Evolutionary conservation across 495 filamentous ascomycete genomes (phyloP).

Genomic region (Penicillium parvum): DNA sequence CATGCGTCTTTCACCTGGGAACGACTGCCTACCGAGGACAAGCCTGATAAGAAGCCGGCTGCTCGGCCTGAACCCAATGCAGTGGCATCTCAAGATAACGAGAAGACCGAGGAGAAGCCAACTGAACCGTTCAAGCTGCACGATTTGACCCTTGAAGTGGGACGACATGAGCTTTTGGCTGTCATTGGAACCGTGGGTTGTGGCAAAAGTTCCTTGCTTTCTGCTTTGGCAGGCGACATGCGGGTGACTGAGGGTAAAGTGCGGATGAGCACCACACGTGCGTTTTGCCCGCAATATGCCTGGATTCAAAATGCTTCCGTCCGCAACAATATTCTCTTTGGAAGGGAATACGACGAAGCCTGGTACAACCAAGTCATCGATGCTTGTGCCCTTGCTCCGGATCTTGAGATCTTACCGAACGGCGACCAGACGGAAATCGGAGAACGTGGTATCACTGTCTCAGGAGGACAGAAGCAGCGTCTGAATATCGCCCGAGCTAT

Average conservation of each 20-base stretch:
- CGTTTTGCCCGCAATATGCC: constrained; percentile 92
- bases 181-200: constrained; percentile 90
- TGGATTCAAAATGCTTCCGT: constrained; percentile 96
- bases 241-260: constrained; percentile 70
- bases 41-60: constrained; percentile 33
- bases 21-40: constrained; percentile 56
- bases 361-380: constrained; percentile 57
- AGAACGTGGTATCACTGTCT: constrained; percentile 59
- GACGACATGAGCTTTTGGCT: constrained; percentile 78
- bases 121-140: constrained; percentile 79
- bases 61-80: constrained; percentile 24
- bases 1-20: constrained; percentile 93
- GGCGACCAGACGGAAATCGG: constrained; percentile 58
- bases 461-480: constrained; percentile 64
- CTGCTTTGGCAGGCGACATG: constrained; percentile 93
- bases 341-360: constrained; percentile 52
- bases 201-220: constrained; percentile 87
- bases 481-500: constrained; percentile 79
- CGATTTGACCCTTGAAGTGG: constrained; percentile 67
- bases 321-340: constrained; percentile 86
- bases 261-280: constrained; percentile 67
- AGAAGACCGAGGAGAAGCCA: constrained; percentile 44
- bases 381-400: constrained; percentile 53
- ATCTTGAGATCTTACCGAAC: constrained; percentile 51
- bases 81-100: constrained; percentile 24